Conservation (phyloP, 768 basidiomycete genomes). For the Mycena albidolilacea region DNA sequence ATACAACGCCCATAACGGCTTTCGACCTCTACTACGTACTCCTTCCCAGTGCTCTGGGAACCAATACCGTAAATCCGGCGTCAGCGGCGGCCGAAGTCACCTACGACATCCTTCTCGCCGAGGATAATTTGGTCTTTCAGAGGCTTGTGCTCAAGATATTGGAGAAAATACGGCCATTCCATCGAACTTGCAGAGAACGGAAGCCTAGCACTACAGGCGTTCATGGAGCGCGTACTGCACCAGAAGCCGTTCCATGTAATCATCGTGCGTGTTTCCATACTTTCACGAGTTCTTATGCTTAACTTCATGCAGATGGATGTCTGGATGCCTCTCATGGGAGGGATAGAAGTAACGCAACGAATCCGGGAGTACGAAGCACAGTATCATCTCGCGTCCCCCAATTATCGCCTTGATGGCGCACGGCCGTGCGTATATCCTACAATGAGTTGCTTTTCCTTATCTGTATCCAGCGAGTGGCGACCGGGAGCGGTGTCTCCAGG, state of each 20-base stretch:
- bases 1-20: conserved; percentile 90
- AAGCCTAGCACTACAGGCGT: conserved; percentile 91
- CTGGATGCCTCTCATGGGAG: conserved; percentile 98
- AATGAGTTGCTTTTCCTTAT: neutral
- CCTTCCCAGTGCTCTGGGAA: conserved; percentile 89
- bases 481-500: conserved; percentile 80
- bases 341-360: conserved; percentile 96
- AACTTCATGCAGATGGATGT: conserved; percentile 89
- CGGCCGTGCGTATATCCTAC: conserved; percentile 76
- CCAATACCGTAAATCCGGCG: conserved; percentile 92
- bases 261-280: conserved; percentile 68
- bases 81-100: conserved; percentile 88
- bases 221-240: conserved; percentile 82
- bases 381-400: conserved; percentile 79
- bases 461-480: conserved; percentile 85
- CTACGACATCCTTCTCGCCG: conserved; percentile 95
- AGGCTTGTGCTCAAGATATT: conserved; percentile 97
- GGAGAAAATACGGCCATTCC: conserved; percentile 95
- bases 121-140: conserved; percentile 97
- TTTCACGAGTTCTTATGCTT: neutral
- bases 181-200: conserved; percentile 99
- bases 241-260: conserved; percentile 91
- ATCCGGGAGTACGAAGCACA: conserved; percentile 89
- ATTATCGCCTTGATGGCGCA: conserved; percentile 98
- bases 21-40: conserved; percentile 94